Conservation (phyloP, 139 green algal species). For the Coccomyxa sp. region DNA sequence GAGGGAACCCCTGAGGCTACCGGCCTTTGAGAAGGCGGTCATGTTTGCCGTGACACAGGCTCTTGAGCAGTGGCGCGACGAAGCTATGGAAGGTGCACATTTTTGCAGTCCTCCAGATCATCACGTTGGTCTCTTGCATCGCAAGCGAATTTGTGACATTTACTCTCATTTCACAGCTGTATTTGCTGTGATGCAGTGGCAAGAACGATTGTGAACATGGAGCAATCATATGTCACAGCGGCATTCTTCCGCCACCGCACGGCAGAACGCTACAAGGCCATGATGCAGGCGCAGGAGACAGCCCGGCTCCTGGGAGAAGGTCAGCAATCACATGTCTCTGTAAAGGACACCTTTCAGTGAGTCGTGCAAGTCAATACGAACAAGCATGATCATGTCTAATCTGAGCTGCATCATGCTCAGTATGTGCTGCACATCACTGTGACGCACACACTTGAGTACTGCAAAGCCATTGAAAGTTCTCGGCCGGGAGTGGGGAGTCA, state of each 20-base stretch:
- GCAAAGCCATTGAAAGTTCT: neutral
- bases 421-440: neutral
- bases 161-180: neutral
- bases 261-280: constrained; percentile 27
- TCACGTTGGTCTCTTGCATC: neutral
- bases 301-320: constrained; percentile 21
- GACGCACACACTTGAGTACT: neutral
- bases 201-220: constrained; percentile 81
- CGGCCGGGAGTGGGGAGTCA: too few relatives aligned
- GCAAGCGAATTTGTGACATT: neutral
- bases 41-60: constrained; percentile 59
- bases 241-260: constrained; percentile 80
- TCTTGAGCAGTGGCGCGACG: constrained; percentile 74
- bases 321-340: neutral
- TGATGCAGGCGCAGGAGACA: constrained; percentile 21
- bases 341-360: too few relatives aligned
- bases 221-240: constrained; percentile 81
- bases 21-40: constrained; percentile 77
- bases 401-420: neutral
- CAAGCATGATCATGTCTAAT: neutral
- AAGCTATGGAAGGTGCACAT: constrained; percentile 37
- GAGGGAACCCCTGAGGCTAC: constrained; percentile 56
- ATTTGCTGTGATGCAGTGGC: constrained; percentile 54
- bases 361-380: neutral
- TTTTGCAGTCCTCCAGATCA: neutral